Base-by-base conservation (phyloP, 108 stramenopile genomes). In the Schizochytrium sp. region DNA sequence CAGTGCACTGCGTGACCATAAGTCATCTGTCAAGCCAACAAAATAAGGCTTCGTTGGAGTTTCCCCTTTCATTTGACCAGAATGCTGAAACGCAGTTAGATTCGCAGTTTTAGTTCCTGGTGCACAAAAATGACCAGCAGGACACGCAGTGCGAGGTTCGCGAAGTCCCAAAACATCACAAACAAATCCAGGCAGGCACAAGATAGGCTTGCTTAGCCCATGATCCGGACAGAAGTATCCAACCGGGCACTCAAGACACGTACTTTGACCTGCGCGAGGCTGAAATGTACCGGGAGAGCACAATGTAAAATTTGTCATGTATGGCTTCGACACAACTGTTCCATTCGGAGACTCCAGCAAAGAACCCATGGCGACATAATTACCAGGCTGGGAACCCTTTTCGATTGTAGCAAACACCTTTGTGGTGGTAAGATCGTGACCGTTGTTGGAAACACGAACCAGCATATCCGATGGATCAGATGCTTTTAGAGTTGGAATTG, bases 281-380 rank as follows among this genome's bases (percentile, higher is more conserved):
- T 97, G 95, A 83, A 96, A 96, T 38, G 76, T 91, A 42, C 96
- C 96, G 0, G 96, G 95, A 50, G 87, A 87, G 64, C 96, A 96
- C 50, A 95, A 87, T 17, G 96, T 96, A 87, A 96, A 95, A 83
- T 96, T 96, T 53, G 61, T 53, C 41, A 10, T 17, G 72, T 90
- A 92, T 5, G 40, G 55, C 44, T 28, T 41, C 8, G 61, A 38
- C 4, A 72, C 89, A 55, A 87, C 87, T 4, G 94, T 94, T 3
- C 94, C 94, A 90, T 94, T 94, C 50, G 94, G 92, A 46, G 94
- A 92, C 5, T 61, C 88, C 38, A 83, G 47, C 19, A 59, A 41
- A 17, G 19, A 19, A 7, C 56, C 15, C 41, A 38, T 50, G 3
- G 19, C 17, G 56, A 60, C 57, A 57, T 89, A 91, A 13, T 69